Conservation (phyloP, 345 rosid species). For the Excoecaria agallocha region DNA sequence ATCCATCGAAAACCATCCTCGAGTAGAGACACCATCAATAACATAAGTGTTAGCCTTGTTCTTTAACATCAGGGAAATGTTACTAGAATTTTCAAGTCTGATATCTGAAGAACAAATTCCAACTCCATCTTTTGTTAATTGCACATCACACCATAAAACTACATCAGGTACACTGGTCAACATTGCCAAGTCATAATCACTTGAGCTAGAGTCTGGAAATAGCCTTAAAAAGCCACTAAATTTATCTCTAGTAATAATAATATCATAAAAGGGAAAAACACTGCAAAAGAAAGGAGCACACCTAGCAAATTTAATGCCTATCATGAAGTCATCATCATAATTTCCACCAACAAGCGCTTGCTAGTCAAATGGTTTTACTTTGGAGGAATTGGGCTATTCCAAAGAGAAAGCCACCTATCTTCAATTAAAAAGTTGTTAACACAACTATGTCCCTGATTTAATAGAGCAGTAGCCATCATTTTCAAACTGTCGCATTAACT, state of each 20-base stretch:
- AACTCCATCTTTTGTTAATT: constrained; percentile 66
- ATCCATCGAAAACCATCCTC: constrained; percentile 76
- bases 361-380: constrained; percentile 79
- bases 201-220: constrained; percentile 59
- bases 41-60: constrained; percentile 28
- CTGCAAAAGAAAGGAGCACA: constrained; percentile 20
- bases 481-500: too few relatives aligned
- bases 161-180: constrained; percentile 31
- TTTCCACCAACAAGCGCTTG: constrained; percentile 78
- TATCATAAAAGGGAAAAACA: background rate
- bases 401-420: too few relatives aligned
- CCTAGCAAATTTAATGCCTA: constrained; percentile 94
- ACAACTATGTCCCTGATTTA: too few relatives aligned
- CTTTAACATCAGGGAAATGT: constrained; percentile 2
- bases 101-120: constrained; percentile 80
- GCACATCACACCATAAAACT: constrained; percentile 82
- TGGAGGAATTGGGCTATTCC: constrained; percentile 23
- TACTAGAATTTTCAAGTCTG: constrained; percentile 50
- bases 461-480: too few relatives aligned
- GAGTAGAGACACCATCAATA: constrained; percentile 51
- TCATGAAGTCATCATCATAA: constrained; percentile 67
- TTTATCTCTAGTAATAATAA: too few relatives aligned
- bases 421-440: too few relatives aligned
- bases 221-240: constrained; percentile 94
- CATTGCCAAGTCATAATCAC: constrained; percentile 47